Conservation (phyloP, 2,329 filamentous ascomycete genomes). For the Sphaerulina vaccinii region DNA sequence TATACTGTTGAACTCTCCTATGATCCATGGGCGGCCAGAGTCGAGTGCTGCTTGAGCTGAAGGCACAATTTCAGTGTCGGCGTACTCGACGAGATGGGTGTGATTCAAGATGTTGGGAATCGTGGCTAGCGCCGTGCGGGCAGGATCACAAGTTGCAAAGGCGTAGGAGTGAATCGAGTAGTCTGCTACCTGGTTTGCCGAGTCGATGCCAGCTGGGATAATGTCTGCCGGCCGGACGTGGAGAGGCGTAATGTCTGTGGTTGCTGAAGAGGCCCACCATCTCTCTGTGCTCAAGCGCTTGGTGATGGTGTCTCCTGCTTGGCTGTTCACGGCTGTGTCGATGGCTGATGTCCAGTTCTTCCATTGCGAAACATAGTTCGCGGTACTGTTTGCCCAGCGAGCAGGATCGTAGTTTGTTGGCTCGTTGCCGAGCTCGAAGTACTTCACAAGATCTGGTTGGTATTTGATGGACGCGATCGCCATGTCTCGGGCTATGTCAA, state of each 20-base stretch:
- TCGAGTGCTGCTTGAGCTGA: slow-evolving; percentile 32
- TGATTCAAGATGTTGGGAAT: slow-evolving; percentile 34
- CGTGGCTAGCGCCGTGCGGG: slow-evolving; percentile 28
- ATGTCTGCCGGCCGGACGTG: slow-evolving; percentile 33
- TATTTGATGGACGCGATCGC: slow-evolving; percentile 34
- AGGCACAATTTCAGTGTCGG: slow-evolving; percentile 32
- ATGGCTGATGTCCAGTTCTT: slow-evolving; percentile 32
- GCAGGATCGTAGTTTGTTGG: slow-evolving; percentile 32
- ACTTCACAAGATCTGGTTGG: slow-evolving; percentile 26
- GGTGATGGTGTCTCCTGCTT: slow-evolving; percentile 5
- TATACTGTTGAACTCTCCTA: slow-evolving; percentile 46
- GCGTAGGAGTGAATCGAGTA: slow-evolving; percentile 36
- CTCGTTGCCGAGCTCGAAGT: slow-evolving; percentile 36
- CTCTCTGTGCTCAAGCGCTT: slow-evolving; percentile 17
- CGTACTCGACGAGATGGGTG: slow-evolving; percentile 29
- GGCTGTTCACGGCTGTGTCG: slow-evolving; percentile 27
- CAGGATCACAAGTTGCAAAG: slow-evolving; percentile 34
- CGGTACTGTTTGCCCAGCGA: slow-evolving; percentile 30
- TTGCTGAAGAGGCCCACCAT: slow-evolving; percentile 35
- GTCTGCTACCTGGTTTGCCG: slow-evolving; percentile 28
- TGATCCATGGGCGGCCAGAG: slow-evolving; percentile 32
- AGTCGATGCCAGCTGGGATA: slow-evolving; percentile 33
- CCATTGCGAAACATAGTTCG: slow-evolving; percentile 35
- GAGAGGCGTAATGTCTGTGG: slow-evolving; percentile 31
- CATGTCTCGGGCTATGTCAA: slow-evolving; percentile 31